phyloP scores from a whole-genome alignment of 2,329 filamentous ascomycete species.

The Colletotrichum theobromicola region DNA sequence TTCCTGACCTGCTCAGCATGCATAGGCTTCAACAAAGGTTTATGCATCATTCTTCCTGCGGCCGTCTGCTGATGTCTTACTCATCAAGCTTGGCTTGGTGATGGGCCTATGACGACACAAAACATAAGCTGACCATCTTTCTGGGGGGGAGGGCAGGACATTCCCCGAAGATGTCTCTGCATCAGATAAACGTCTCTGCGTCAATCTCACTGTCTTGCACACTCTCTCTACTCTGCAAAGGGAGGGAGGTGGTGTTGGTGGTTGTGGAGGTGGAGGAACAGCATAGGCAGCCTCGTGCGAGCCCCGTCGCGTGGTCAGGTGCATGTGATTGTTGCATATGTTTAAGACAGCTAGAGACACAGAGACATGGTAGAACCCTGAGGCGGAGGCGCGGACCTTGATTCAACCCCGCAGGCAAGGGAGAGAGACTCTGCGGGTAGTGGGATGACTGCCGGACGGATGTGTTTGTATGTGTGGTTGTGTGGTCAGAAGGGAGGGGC shows the following conservation, averaged over 20 bases:
- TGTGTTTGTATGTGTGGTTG: background rate
- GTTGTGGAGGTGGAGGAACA: too few species aligned
- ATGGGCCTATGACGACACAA: background rate
- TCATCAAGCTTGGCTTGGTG: background rate
- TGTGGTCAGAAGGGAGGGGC: background rate
- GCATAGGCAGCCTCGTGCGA: background rate
- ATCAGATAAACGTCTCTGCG: background rate
- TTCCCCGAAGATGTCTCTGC: background rate
- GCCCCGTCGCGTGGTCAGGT: background rate
- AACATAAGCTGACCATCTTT: background rate
- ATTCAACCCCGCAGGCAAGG: background rate
- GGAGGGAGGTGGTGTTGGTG: too few species aligned
- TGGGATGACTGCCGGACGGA: background rate
- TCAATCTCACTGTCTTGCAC: background rate
- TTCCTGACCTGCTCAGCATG: background rate
- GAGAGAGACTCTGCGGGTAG: background rate
- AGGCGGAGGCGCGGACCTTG: background rate
- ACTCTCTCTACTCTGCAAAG: background rate
- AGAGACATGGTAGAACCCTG: background rate
- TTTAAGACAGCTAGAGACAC: background rate
- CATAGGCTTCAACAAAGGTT: background rate
- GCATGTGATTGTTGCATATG: background rate
- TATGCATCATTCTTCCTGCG: background rate
- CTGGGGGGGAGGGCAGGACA: background rate
- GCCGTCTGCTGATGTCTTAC: conserved; percentile 1